These are phyloP conservation scores for Thielaviopsis populi DNA, from an alignment of 2,329 filamentous ascomycete genomes.

Conservation along the genomic window DNA sequence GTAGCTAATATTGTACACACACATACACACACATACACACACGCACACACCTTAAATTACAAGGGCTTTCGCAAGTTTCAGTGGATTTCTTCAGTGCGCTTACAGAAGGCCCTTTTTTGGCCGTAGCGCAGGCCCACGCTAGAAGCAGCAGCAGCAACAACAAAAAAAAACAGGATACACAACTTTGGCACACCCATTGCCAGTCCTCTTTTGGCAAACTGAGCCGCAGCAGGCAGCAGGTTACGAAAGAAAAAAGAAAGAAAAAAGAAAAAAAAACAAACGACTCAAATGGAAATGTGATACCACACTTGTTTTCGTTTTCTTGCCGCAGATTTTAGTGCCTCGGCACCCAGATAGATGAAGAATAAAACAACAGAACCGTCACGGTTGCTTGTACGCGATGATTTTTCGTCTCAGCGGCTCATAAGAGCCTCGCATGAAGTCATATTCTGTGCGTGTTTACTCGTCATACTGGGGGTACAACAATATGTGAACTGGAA, in stretches of 20 bases:
- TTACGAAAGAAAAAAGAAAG: too few relatives aligned
- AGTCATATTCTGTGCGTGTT: too few relatives aligned
- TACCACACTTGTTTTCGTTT: conserved; percentile 3
- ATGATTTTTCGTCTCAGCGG: too few relatives aligned
- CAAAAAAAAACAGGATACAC: background rate
- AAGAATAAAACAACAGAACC: too few relatives aligned
- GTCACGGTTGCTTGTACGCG: too few relatives aligned
- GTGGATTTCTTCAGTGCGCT: background rate
- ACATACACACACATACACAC: too few relatives aligned
- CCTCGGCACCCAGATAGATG: background rate
- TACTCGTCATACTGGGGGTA: too few relatives aligned
- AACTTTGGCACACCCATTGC: background rate
- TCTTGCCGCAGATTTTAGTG: background rate
- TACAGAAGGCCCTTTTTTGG: background rate
- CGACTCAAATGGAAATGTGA: background rate
- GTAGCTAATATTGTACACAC: too few relatives aligned
- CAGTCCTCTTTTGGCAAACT: background rate
- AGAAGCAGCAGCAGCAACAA: background rate
- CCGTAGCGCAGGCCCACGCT: background rate
- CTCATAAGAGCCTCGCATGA: too few relatives aligned
- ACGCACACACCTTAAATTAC: too few relatives aligned
- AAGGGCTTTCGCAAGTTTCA: too few relatives aligned
- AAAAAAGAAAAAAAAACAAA: background rate
- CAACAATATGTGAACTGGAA: background rate
- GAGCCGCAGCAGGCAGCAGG: background rate